Base-by-base conservation (phyloP, 495 filamentous ascomycete genomes). In the Lepidopterella palustris region DNA sequence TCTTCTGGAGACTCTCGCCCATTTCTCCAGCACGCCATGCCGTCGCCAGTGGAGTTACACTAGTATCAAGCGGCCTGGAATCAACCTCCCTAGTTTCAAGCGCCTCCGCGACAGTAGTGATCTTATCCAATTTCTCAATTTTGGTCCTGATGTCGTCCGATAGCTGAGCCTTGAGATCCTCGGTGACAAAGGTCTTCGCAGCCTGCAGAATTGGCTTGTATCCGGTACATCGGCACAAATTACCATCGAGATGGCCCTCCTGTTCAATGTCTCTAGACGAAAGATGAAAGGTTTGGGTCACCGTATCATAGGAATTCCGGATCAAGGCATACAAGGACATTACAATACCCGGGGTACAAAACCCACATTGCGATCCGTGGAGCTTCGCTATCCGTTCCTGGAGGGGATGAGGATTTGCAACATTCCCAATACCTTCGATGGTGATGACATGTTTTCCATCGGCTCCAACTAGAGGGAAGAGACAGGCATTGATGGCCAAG, bases 181-280 rank as follows among this genome's bases (percentile, higher is more conserved):
- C 74, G 13, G 62, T 69, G 0, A 79, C 66, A 53, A 83, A 82
- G 39, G 77, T 82, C 65, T 81, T 80, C 4, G 72, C 74, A 1
- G 71, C 74, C 26, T 76, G 64, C 9, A 76, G 47, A 47, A 76
- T 75, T 1, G 74, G 73, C 49, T 74, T 75, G 49, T 76, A 76
- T 0, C 74, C 74, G 1, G 74, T 76, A 55, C 74, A 76, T 28
- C 74, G 57, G 39, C 74, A 76, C 13, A 76, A 56, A 58, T 76
- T 76, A 4, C 74, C 74, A 45, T 76, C 74, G 1, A 76, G 56
- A 54, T 70, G 71, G 3, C 73, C 73, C 28, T 74, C 71, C 6
- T 71, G 55, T 58, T 66, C 45, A 59, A 50, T 50, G 9, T 54
- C 52, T 28, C 52, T 32, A 23, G 52, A 24, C 5, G 60, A 65